Evolutionary conservation across 2,329 filamentous ascomycete genomes (phyloP), one percentile per base, ranked within the genome.

Genomic region (Ophiostoma perfectum): DNA sequence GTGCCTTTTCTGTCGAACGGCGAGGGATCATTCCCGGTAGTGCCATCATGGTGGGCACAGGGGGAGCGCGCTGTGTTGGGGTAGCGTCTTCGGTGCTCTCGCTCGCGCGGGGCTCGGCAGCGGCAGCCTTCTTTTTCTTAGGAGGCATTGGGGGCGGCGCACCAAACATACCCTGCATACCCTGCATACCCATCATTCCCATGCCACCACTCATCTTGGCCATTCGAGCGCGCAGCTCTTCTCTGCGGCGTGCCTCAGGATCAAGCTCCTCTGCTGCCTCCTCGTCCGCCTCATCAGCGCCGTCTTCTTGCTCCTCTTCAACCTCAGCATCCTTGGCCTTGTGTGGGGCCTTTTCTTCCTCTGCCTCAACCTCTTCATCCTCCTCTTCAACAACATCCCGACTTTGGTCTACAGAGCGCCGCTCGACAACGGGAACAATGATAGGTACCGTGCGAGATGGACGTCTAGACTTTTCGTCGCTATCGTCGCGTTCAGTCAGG

Each of bases 191-290:
- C 77, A 92, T 88, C 90, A 98, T 96, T 64, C 92, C 92, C 92
- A 97, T 97, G 36, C 94, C 94, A 68, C 94, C 94, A 73, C 94
- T 96, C 90, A 99, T 95, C 80, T 97, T 97, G 63, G 95, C 95
- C 92, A 99, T 99, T 74, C 95, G 88, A 71, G 95, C 93, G 70
- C 95, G 88, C 44, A 99, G 83, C 76, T 97, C 94, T 79, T 97
- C 88, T 76, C 90, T 91, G 66, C 93, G 89, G 73, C 87, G 88
- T 36, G 92, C 84, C 77, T 99, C 95, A 0, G 93, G 92, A 74
- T 98, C 93, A 66, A 96, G 82, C 16, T 96, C 92, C 41, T 93
- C 91, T 64, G 93, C 91, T 44, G 92, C 90, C 27, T 90, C 90
- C n/a, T 89, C 89, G 14, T 87, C 87, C 3, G 89, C 89, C n/a